Evolutionary conservation across 176 grass and related monocot species (phyloP), one percentile per base, ranked within the genome.

Genomic region (Juncus effusus): DNA sequence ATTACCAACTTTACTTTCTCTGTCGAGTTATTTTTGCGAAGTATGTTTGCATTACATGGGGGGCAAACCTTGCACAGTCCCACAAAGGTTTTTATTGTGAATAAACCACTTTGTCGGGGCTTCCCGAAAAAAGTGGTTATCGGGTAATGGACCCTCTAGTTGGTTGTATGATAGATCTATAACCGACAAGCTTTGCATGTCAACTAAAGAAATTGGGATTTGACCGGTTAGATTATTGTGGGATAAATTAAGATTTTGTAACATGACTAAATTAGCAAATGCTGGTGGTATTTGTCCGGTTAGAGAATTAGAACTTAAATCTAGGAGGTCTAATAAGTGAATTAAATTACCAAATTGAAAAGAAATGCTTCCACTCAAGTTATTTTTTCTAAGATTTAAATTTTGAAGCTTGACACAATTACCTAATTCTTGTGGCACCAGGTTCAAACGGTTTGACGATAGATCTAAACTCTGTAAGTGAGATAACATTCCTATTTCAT

Each of bases 121-220:
- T 8, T 39, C 71, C 3, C 3, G 8, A 16, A 79, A 64, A 47
- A 79, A 38, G 1, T 3, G 3, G 1, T 1, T 49, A 11, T 60
- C 11, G 10, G 78, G 83, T 9, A 81, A 0, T 4, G 63, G 49
- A 6, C 83, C 83, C 11, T 74, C 54, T 3, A 85, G 47, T 53
- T 76, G 41, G 10, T 85, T 85, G 65, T 62, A 85, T 6, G 77
- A 77, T 16, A 85, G 6, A 41, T 85, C 78, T 3, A 85, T 56
- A 39, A 41, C 44, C 35, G 19, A 59, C 9, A 80, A 67, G 36
- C 84, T 87, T 2, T 54, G 0, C 75, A 86, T 75, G n/a, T 51
- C 45, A 36, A 4, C 5, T 0, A 80, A 67, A 38, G 39, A 76
- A 4, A 42, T 28, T 2, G 77, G 77, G 41, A 77, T 65, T 41